Base-by-base conservation (phyloP, 805 yeast genomes). In the Candida multigemmis region DNA sequence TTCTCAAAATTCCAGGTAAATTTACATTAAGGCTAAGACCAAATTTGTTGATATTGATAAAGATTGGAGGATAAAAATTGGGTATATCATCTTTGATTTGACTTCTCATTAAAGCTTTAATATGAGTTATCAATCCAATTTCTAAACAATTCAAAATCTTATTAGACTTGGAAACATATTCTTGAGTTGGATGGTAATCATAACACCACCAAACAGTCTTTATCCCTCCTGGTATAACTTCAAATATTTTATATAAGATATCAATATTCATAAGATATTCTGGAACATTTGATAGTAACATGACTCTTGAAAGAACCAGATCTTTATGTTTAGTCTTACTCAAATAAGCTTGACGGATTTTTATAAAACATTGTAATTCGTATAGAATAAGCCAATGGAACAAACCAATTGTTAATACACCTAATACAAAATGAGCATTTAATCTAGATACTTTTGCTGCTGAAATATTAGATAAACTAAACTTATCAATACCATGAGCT, bases 381-480 rank as follows among this genome's bases (percentile, higher is more conserved):
- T 56, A 50, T 2, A 68, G 38, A 6, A 85, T 43, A 14, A 78
- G 40, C 28, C 59, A 50, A 38, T 82, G 81, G 33, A 80, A 71
- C 52, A 71, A 58, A 0, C 58, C 38, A 3, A 83, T 61, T 1
- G 76, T 68, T 2, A 73, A 37, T 1, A 77, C 30, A 3, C 81
- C 63, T 50, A 79, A 54, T 0, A 73, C 44, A 27, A 85, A 68
- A 49, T 85, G 95, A 13, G 74, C 70, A 32, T 74, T 58, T 33
- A 78, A 60, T 13, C 71, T 48, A 4, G 49, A 42, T 0, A 74
- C 65, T 23, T 71, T 68, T 2, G 60, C 38, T 4, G 66, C 59
- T 0, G 84, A 67, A 3, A 84, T 65, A 41, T 81, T 79, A 3
- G 91, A 73, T 47, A 82, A 68, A 12, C 93, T 80, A 6, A 83